A percentile compares a stretch with the other conserved stretches of the same genome.
Evolutionary conservation across 495 filamentous ascomycete genomes (phyloP).

Genomic region (Hyaloscypha bicolor): DNA sequence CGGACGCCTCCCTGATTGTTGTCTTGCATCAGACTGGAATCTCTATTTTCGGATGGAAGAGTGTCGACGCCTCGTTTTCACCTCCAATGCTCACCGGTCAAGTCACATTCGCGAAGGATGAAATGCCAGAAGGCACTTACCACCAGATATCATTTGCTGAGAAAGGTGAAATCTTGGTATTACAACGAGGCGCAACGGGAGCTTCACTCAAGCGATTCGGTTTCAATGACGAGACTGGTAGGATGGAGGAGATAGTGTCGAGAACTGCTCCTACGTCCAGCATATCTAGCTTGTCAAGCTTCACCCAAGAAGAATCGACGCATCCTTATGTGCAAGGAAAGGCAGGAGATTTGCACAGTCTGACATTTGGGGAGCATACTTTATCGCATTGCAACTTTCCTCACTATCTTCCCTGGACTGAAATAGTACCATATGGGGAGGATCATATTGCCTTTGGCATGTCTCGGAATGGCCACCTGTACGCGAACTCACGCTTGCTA

Average conservation of each 20-base stretch:
- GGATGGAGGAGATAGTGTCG: slow-evolving; percentile 23
- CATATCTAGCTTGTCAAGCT: slow-evolving; percentile 20
- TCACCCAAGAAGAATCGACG: slow-evolving; percentile 6
- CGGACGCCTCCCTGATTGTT: slow-evolving; percentile 66
- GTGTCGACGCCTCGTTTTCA: slow-evolving; percentile 53
- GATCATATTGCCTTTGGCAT: slow-evolving; percentile 59
- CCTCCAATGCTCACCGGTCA: slow-evolving; percentile 24
- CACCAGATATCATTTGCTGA: slow-evolving; percentile 27
- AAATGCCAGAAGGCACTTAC: slow-evolving; percentile 30
- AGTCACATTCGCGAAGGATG: slow-evolving; percentile 43
- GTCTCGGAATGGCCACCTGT: slow-evolving; percentile 73
- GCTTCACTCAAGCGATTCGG: slow-evolving; percentile 17
- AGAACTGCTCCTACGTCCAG: neutral
- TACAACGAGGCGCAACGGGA: neutral
- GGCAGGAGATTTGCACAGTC: slow-evolving; percentile 26
- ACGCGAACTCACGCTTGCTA: slow-evolving; percentile 71
- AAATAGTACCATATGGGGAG: slow-evolving; percentile 42
- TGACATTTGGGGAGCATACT: slow-evolving; percentile 11
- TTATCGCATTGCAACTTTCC: slow-evolving; percentile 37
- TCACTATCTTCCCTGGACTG: slow-evolving; percentile 54
- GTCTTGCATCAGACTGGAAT: slow-evolving; percentile 67
- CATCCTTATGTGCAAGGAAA: slow-evolving; percentile 26
- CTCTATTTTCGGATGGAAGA: slow-evolving; percentile 65
- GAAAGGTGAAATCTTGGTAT: slow-evolving; percentile 18
- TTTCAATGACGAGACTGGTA: slow-evolving; percentile 27